These are phyloP conservation scores for Arthrinium puccinioides DNA, from an alignment of 2,329 filamentous ascomycete genomes.

Conservation along the genomic window DNA sequence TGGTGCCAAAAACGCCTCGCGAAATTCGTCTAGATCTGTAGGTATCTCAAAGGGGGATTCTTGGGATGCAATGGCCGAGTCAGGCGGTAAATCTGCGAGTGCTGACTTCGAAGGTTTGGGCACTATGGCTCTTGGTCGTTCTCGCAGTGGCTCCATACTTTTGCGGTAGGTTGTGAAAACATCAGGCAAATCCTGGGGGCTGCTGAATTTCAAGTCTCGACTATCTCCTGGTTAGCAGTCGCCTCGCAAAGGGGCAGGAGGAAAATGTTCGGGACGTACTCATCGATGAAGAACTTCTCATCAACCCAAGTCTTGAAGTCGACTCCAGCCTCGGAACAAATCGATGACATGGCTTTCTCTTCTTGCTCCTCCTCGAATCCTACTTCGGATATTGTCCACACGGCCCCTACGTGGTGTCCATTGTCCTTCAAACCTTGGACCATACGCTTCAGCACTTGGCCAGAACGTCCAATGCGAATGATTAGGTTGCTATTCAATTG, in stretches of 20 bases:
- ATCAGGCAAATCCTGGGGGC: conserved; percentile 57
- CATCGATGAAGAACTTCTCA: conserved; percentile 73
- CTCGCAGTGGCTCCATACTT: conserved; percentile 61
- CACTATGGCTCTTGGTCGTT: conserved; percentile 51
- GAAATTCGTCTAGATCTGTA: conserved; percentile 41
- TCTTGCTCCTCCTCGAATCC: conserved; percentile 63
- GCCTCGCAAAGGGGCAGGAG: not conserved
- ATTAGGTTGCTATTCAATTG: conserved; percentile 52
- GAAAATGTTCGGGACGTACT: conserved; percentile 45
- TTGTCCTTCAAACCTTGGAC: conserved; percentile 38
- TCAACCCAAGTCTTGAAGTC: conserved; percentile 62
- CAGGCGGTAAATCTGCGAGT: conserved; percentile 51
- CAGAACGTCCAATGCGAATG: conserved; percentile 55
- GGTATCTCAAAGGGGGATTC: conserved; percentile 57
- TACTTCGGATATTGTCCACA: conserved; percentile 71
- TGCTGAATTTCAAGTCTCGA: conserved; percentile 54
- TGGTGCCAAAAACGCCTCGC: conserved; percentile 49
- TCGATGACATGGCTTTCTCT: conserved; percentile 44
- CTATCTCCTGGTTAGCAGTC: conserved; percentile 32
- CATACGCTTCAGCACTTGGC: conserved; percentile 52
- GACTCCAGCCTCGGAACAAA: conserved; percentile 45
- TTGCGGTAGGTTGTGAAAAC: conserved; percentile 72
- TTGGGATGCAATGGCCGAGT: conserved; percentile 47
- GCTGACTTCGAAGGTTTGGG: conserved; percentile 40
- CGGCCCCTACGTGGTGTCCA: conserved; percentile 44